Evolutionary conservation across 148 eudicot genomes (phyloP).

Genomic region (Amaranthus palmeri): DNA sequence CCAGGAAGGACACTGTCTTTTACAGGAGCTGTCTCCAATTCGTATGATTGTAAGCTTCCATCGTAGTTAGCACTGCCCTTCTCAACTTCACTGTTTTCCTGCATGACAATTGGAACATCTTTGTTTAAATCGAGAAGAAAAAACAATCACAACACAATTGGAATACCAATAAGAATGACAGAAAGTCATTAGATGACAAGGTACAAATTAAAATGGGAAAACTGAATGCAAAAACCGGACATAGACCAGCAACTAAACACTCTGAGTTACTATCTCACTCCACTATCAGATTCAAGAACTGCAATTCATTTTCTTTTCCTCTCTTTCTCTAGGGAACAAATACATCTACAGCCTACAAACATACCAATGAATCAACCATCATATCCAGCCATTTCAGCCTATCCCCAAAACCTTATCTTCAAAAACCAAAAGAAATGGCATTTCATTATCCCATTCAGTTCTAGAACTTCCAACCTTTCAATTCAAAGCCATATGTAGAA

Average conservation of each 20-base stretch:
- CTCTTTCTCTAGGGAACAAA: too few relatives aligned
- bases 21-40: constrained; percentile 85
- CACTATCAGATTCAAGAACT: too few relatives aligned
- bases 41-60: constrained; percentile 33
- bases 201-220: too few relatives aligned
- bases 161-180: background rate
- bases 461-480: background rate
- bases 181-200: background rate
- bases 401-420: too few relatives aligned
- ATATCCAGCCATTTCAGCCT: too few relatives aligned
- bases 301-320: too few relatives aligned
- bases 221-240: too few relatives aligned
- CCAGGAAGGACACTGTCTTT: constrained; percentile 87
- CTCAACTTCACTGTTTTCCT: constrained; percentile 40
- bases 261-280: too few relatives aligned
- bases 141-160: background rate
- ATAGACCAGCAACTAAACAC: background rate
- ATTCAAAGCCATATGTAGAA: background rate
- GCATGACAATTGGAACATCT: background rate
- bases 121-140: background rate
- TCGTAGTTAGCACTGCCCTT: constrained; percentile 8
- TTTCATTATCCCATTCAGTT: background rate
- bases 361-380: too few relatives aligned
- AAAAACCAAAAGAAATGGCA: background rate
- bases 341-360: too few relatives aligned